These are phyloP conservation scores for Camillea tinctor DNA, from an alignment of 2,329 filamentous ascomycete species.

Conservation along the genomic window DNA sequence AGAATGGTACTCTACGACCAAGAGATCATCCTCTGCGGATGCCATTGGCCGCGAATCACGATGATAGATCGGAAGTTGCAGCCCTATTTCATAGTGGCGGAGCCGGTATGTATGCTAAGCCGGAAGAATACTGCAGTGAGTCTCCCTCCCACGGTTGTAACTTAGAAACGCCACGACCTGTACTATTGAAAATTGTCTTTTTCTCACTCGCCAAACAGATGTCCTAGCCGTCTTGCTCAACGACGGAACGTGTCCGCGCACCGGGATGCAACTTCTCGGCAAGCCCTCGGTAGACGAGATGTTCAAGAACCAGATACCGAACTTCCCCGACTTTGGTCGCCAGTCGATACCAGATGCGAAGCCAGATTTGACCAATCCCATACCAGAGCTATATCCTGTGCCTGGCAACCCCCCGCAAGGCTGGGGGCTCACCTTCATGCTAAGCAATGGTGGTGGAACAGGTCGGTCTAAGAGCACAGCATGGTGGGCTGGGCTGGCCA, in stretches of 20 bases:
- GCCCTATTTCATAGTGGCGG: constrained; percentile 58
- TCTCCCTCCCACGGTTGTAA: neutral
- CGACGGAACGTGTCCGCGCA: constrained; percentile 58
- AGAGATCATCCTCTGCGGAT: constrained; percentile 51
- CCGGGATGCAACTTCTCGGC: constrained; percentile 52
- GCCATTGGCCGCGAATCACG: constrained; percentile 43
- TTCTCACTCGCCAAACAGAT: constrained; percentile 36
- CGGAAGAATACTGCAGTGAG: constrained; percentile 59
- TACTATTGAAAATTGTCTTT: neutral
- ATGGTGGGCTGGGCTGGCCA: constrained; percentile 60
- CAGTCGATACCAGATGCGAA: constrained; percentile 45
- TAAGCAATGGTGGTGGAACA: constrained; percentile 44
- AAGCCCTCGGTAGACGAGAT: constrained; percentile 60
- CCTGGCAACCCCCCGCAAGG: constrained; percentile 54
- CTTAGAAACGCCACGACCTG: neutral
- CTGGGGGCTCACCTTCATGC: constrained; percentile 61
- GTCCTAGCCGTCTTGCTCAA: constrained; percentile 64
- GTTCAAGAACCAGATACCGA: constrained; percentile 62
- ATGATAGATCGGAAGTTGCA: constrained; percentile 38
- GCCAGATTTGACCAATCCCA: constrained; percentile 45
- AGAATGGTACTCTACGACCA: constrained; percentile 39
- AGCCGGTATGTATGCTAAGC: constrained; percentile 58
- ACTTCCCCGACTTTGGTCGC: constrained; percentile 52
- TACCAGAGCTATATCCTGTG: constrained; percentile 50
- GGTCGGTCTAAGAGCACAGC: constrained; percentile 51